These are phyloP conservation scores for Candida silvicultrix DNA, from an alignment of 805 yeast genomes.

Conservation along the genomic window DNA sequence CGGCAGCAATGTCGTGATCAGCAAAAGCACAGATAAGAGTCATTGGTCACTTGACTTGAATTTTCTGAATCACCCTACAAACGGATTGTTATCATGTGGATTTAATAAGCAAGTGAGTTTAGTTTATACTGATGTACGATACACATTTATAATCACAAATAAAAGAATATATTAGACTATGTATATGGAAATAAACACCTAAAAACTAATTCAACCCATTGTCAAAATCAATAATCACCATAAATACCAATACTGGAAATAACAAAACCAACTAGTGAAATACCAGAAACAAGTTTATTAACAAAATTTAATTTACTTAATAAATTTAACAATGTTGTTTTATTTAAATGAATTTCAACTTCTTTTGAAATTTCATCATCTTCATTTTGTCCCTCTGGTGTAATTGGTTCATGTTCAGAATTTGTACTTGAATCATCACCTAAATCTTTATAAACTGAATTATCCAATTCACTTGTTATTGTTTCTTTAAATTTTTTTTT, in stretches of 20 bases:
- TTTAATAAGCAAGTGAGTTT: too few relatives aligned
- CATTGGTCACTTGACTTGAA: too few relatives aligned
- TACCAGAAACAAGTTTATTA: constrained; percentile 33
- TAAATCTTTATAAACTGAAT: constrained; percentile 38
- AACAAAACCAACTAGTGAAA: constrained; percentile 40
- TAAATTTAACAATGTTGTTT: constrained; percentile 27
- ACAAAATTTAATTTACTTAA: constrained; percentile 29
- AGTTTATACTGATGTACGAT: too few relatives aligned
- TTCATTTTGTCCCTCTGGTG: constrained; percentile 21
- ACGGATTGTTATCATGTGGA: too few relatives aligned
- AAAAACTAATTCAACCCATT: background rate
- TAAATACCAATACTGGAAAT: constrained; percentile 48
- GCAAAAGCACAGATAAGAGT: too few relatives aligned
- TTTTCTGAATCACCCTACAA: too few relatives aligned
- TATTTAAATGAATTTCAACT: constrained; percentile 34
- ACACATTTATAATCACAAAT: too few relatives aligned
- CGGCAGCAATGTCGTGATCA: too few relatives aligned
- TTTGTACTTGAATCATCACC: constrained; percentile 19
- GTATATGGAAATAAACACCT: background rate
- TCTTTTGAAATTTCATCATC: constrained; percentile 34
- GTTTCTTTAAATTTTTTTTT: constrained; percentile 20
- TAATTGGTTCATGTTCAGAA: constrained; percentile 8
- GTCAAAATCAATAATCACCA: constrained; percentile 38
- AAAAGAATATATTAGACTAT: background rate
- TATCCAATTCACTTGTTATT: constrained; percentile 36